Conservation (phyloP, 2,329 filamentous ascomycete species). For the Trichoderma sp. region DNA sequence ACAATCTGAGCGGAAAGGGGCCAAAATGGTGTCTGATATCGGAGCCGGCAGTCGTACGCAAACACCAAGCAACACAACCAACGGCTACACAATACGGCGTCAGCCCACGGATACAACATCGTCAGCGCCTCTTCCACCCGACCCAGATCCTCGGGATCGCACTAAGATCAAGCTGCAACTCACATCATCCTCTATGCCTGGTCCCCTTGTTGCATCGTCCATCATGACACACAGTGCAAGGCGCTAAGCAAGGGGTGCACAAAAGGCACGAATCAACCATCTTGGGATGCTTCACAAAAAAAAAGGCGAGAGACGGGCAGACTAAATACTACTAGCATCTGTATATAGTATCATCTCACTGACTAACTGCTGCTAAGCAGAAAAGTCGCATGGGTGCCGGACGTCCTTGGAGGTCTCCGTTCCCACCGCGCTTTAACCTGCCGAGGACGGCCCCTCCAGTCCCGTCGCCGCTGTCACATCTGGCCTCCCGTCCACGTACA, state of each 20-base stretch:
- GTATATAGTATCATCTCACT: neutral
- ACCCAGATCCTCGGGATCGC: neutral
- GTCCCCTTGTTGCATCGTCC: neutral
- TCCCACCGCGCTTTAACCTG: constrained; percentile 4
- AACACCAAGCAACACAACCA: neutral
- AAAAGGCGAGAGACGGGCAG: neutral
- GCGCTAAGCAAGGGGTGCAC: constrained; percentile 24
- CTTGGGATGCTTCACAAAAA: neutral
- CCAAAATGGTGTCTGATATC: neutral
- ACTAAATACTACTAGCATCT: neutral
- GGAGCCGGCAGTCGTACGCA: neutral
- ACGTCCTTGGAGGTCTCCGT: neutral
- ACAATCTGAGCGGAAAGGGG: neutral
- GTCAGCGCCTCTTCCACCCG: neutral
- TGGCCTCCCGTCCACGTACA: neutral
- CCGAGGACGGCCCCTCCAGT: constrained; percentile 1
- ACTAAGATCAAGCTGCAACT: constrained; percentile 9
- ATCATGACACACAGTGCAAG: constrained; percentile 21
- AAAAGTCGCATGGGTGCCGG: neutral
- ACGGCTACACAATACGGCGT: neutral
- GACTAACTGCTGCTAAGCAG: neutral
- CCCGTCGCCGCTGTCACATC: constrained; percentile 19
- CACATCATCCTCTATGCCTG: neutral
- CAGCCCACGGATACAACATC: neutral
- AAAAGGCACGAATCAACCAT: neutral